Evolutionary conservation across 2,329 filamentous ascomycete genomes (phyloP), one percentile per base, ranked within the genome.

Genomic region (Claviceps africana): DNA sequence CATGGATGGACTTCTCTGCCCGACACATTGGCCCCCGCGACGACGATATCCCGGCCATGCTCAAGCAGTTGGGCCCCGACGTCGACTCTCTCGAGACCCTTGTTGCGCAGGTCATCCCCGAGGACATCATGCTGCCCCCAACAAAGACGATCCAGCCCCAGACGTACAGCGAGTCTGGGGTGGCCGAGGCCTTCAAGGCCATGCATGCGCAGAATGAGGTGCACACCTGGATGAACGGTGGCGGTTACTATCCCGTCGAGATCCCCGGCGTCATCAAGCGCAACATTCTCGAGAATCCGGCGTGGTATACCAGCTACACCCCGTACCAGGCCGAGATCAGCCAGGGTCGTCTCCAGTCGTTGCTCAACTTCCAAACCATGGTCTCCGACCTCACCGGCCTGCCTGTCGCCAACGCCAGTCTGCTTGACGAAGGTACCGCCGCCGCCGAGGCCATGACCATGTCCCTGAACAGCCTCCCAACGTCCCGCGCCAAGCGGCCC

Each of bases 271-370:
- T 96, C 53, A 95, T 97, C 66, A 88, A 93, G 74, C 79, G 90
- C 59, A 96, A 96, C 65, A 78, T 97, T 4, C 73, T 97, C 54
- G 89, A 97, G 74, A 91, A 86, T 66, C 91, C 91, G 5, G 89
- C 84, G 10, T 97, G 91, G 91, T 97, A 97, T 68, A 97, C 91
- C 42, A 95, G 89, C 71, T 96, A 97, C 68, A 96, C 91, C 0
- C 91, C 91, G 17, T 97, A 96, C 70, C 91, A 97, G 72, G 86
- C 91, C 2, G 91, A 97, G 71, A 95, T 97, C 72, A 95, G 89
- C 66, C 91, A 97, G 71, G 91, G 91, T 37, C 83, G 91, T 52
- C 71, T 97, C 56, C 88, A 96, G 74, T 95, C 88, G 6, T 73
- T 97, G 51, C 74, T 97, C 56, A 97, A 97, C 74, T 97, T 89